These are phyloP conservation scores for Hypoxylon sp. DNA, from an alignment of 2,329 filamentous ascomycete species.

Conservation along the genomic window DNA sequence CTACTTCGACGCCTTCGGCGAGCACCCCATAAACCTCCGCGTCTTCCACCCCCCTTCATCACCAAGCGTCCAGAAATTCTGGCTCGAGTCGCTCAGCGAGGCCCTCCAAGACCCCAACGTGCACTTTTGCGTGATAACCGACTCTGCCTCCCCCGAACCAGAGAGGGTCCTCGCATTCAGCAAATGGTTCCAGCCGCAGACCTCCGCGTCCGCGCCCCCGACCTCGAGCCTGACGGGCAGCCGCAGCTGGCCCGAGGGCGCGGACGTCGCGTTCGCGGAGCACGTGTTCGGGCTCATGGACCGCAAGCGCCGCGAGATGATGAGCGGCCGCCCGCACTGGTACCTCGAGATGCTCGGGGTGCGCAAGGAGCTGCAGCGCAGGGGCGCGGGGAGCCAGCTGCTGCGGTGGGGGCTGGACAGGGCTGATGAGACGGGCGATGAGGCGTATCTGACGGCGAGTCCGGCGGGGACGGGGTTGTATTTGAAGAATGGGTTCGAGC, in stretches of 20 bases:
- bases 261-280: constrained; percentile 47
- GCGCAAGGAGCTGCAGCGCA: constrained; percentile 53
- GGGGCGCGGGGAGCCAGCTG: constrained; percentile 54
- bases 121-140: constrained; percentile 22
- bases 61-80: constrained; percentile 14
- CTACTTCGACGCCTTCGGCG: constrained; percentile 34
- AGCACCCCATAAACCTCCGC: constrained; percentile 22
- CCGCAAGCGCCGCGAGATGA: constrained; percentile 47
- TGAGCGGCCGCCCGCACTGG: constrained; percentile 55
- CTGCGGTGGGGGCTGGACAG: constrained; percentile 57
- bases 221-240: too few relatives aligned
- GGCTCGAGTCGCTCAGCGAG: constrained; percentile 3
- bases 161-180: constrained; percentile 53
- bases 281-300: constrained; percentile 52
- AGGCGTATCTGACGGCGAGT: constrained; percentile 61
- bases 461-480: constrained; percentile 57
- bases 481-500: constrained; percentile 55
- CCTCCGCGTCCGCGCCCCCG: constrained; percentile 30
- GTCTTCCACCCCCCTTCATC: constrained; percentile 18
- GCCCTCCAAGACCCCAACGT: constrained; percentile 20
- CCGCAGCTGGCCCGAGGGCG: constrained; percentile 52
- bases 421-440: constrained; percentile 53
- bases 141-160: constrained; percentile 8
- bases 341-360: constrained; percentile 59
- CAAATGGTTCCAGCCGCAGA: constrained; percentile 55